Evolutionary conservation across 2,329 filamentous ascomycete species (phyloP).

Genomic region (Thermothelomyces thermophilus): DNA sequence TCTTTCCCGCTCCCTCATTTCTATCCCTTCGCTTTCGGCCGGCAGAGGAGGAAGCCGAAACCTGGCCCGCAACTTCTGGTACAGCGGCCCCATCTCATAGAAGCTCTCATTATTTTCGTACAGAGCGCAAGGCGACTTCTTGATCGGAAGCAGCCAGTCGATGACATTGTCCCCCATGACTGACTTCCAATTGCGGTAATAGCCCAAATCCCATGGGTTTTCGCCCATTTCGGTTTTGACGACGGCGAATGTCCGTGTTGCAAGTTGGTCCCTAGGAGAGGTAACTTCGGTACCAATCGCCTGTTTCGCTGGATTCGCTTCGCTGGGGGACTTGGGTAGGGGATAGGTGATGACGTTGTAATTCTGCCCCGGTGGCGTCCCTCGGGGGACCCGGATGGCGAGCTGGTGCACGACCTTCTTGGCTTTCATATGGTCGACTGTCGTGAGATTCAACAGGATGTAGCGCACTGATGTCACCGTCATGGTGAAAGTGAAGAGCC

Average conservation of each 20-base stretch:
- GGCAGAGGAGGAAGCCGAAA: slow-evolving; percentile 30
- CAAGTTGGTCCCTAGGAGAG: slow-evolving; percentile 37
- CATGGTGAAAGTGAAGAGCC: slow-evolving; percentile 77
- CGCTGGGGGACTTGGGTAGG: slow-evolving; percentile 32
- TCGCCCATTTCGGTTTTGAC: slow-evolving; percentile 65
- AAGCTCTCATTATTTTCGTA: slow-evolving; percentile 61
- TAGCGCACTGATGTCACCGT: slow-evolving; percentile 63
- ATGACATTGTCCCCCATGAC: slow-evolving; percentile 67
- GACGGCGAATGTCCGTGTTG: slow-evolving; percentile 69
- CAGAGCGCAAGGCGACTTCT: slow-evolving; percentile 64
- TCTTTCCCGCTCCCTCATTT: slow-evolving; percentile 3
- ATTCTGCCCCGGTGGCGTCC: slow-evolving; percentile 34
- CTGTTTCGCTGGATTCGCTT: slow-evolving; percentile 22
- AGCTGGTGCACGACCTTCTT: slow-evolving; percentile 60
- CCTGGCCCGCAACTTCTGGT: slow-evolving; percentile 48
- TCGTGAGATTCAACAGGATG: slow-evolving; percentile 68
- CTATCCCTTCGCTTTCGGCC: slow-evolving; percentile 8
- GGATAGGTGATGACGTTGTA: slow-evolving; percentile 56
- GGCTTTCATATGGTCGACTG: slow-evolving; percentile 68
- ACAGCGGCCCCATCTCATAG: slow-evolving; percentile 58
- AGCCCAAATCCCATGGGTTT: slow-evolving; percentile 79
- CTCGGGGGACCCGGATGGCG: slow-evolving; percentile 62
- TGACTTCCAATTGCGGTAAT: slow-evolving; percentile 62
- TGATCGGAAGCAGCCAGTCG: slow-evolving; percentile 78
- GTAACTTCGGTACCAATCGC: slow-evolving; percentile 7